Evolutionary conservation across 1,139 yeast species (phyloP).

Genomic region (Arxiozyma telluris): DNA sequence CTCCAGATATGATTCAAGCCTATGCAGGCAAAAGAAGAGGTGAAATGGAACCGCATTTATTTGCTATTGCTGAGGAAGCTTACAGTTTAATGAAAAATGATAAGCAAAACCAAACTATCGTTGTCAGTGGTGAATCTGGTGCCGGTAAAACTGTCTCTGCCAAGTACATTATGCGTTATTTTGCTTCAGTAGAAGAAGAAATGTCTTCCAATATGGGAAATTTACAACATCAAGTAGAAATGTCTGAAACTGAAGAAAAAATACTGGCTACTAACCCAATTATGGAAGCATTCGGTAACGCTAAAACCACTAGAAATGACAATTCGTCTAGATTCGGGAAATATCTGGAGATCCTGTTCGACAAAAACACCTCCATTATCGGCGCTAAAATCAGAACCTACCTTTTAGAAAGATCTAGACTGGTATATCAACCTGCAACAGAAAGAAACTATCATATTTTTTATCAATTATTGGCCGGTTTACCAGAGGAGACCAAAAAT

Average conservation of each 20-base stretch:
- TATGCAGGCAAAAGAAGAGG: conserved; percentile 91
- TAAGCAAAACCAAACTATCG: conserved; percentile 85
- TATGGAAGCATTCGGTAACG: conserved; percentile 99
- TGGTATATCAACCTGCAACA: conserved; percentile 84
- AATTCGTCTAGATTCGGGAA: conserved; percentile 97
- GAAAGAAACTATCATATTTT: conserved; percentile 96
- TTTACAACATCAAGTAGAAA: conserved; percentile 46
- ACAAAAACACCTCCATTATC: conserved; percentile 64
- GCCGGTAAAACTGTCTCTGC: conserved; percentile 99
- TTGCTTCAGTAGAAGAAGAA: conserved; percentile 81
- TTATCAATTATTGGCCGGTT: conserved; percentile 83
- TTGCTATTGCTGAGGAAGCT: conserved; percentile 98
- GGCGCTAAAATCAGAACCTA: conserved; percentile 96
- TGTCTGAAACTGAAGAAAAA: conserved; percentile 91
- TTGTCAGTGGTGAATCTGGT: conserved; percentile 97
- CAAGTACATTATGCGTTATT: conserved; percentile 94
- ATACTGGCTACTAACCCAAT: conserved; percentile 97
- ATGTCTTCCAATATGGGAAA: conserved; percentile 31
- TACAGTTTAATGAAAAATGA: conserved; percentile 90
- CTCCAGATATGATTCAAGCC: conserved; percentile 93
- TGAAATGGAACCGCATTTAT: conserved; percentile 93
- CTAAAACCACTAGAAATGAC: conserved; percentile 94
- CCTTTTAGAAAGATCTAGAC: conserved; percentile 84
- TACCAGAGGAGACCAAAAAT: conserved; percentile 51
- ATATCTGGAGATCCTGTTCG: conserved; percentile 84